phyloP scores from a whole-genome alignment of 2,329 filamentous ascomycete genomes.

The Colletotrichum tabaci region DNA sequence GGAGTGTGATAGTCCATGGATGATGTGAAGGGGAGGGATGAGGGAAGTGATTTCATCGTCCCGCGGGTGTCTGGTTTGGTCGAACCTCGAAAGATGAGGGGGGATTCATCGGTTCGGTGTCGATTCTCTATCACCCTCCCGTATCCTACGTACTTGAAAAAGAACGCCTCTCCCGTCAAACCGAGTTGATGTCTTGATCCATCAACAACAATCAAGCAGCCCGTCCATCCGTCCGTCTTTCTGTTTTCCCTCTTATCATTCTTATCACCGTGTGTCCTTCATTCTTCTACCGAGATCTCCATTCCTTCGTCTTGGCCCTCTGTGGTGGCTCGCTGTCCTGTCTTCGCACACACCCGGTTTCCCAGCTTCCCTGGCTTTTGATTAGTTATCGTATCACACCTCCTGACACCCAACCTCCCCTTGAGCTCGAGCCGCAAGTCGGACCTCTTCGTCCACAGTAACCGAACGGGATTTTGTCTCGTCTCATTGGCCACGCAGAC shows the following conservation, averaged over 20 bases:
- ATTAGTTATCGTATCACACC: slow-evolving; percentile 17
- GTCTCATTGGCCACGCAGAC: slow-evolving; percentile 7
- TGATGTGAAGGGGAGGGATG: too few species aligned
- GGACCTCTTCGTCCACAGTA: background rate
- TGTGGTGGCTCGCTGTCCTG: background rate
- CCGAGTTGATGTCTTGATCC: slow-evolving; percentile 19
- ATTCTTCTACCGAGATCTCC: background rate
- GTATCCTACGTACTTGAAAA: slow-evolving; percentile 23
- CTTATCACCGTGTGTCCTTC: background rate
- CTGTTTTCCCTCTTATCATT: background rate
- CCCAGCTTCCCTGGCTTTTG: slow-evolving; percentile 8
- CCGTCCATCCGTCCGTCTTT: background rate
- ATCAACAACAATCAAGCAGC: background rate
- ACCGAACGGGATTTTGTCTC: background rate
- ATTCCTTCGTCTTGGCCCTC: background rate
- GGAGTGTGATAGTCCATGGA: background rate
- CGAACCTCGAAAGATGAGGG: slow-evolving; percentile 6
- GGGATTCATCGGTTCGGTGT: background rate
- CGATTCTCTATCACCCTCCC: background rate
- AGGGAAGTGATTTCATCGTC: slow-evolving; percentile 23
- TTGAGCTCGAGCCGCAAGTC: slow-evolving; percentile 29
- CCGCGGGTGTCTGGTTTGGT: slow-evolving; percentile 10
- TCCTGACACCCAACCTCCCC: background rate
- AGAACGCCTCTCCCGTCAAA: slow-evolving; percentile 23
- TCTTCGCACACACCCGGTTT: background rate